Evolutionary conservation across 2,329 filamentous ascomycete genomes (phyloP).

Genomic region (Clonostachys rhizophaga): DNA sequence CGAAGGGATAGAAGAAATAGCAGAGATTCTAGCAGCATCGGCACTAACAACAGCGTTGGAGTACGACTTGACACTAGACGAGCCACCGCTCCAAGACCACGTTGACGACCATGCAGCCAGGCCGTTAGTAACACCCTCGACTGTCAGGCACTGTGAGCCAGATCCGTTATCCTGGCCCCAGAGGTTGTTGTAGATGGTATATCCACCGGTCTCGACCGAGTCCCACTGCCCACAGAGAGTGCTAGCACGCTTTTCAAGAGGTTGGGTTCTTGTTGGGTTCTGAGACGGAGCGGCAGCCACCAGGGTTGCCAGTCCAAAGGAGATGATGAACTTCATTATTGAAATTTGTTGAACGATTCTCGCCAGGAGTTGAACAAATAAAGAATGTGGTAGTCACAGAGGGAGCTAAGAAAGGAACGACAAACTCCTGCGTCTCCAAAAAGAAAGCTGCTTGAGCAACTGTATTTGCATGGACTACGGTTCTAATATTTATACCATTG

Average conservation of each 20-base stretch:
- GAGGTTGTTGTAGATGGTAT: constrained; percentile 32
- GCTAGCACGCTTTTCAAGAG: too few species aligned
- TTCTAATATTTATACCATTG: too few species aligned
- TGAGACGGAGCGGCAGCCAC: constrained; percentile 8
- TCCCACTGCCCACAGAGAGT: constrained; percentile 15
- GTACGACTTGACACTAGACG: constrained; percentile 33
- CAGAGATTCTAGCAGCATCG: constrained; percentile 9
- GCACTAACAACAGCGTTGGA: constrained; percentile 30
- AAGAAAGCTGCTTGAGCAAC: too few species aligned
- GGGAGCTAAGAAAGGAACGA: too few species aligned
- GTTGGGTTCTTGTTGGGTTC: background rate
- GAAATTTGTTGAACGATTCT: too few species aligned
- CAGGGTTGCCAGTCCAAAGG: constrained; percentile 1
- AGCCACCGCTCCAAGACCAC: constrained; percentile 31
- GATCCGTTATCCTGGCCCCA: constrained; percentile 25
- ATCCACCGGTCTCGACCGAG: constrained; percentile 8
- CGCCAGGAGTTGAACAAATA: too few species aligned
- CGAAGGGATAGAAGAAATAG: too few species aligned
- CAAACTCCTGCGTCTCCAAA: too few species aligned
- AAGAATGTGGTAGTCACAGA: too few species aligned
- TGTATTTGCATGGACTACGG: too few species aligned
- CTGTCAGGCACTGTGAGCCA: constrained; percentile 30
- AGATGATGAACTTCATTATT: too few species aligned
- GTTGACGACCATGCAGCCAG: constrained; percentile 29
- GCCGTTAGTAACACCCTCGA: constrained; percentile 23